Evolutionary conservation across 352 stramenopile species (phyloP).

Genomic region (Phytophthora pisi): DNA sequence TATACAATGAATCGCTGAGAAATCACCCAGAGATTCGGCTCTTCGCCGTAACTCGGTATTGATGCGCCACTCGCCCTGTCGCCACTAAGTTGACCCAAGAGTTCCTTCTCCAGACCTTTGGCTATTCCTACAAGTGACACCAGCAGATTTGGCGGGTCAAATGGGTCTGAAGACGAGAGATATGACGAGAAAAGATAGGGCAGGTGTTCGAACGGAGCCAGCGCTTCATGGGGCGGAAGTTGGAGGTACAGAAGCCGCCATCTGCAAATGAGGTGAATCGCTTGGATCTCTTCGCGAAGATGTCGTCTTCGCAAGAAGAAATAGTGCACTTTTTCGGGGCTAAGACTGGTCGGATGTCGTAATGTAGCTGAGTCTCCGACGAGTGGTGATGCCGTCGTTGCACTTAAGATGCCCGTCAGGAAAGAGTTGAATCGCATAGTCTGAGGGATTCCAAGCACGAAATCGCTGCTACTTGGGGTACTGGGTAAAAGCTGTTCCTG

Average conservation of each 20-base stretch:
- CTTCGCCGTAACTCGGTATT: constrained; percentile 11
- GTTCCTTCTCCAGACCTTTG: constrained; percentile 36
- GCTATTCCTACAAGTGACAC: constrained; percentile 38
- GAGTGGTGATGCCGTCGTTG: neutral
- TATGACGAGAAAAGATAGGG: constrained; percentile 46
- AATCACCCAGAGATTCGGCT: constrained; percentile 23
- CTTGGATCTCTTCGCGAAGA: constrained; percentile 43
- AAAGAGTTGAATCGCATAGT: constrained; percentile 64
- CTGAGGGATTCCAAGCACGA: constrained; percentile 41
- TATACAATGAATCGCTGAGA: constrained; percentile 36
- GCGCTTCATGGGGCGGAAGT: constrained; percentile 46
- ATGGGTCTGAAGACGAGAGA: constrained; percentile 17
- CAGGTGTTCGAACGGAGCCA: constrained; percentile 63
- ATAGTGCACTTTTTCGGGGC: constrained; percentile 37
- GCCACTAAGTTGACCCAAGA: constrained; percentile 7
- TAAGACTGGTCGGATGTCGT: neutral
- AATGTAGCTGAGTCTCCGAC: neutral
- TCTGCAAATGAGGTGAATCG: constrained; percentile 61
- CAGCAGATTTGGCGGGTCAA: constrained; percentile 36
- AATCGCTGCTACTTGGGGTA: constrained; percentile 8
- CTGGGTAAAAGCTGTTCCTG: constrained; percentile 36
- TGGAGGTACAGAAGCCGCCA: constrained; percentile 66
- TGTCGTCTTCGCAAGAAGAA: constrained; percentile 54
- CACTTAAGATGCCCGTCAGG: constrained; percentile 36
- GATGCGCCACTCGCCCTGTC: neutral